Percentiles rank a stretch among this genome's conserved stretches.
phyloP scores from a whole-genome alignment of 805 yeast genomes.

The Pichia paraexigua region DNA sequence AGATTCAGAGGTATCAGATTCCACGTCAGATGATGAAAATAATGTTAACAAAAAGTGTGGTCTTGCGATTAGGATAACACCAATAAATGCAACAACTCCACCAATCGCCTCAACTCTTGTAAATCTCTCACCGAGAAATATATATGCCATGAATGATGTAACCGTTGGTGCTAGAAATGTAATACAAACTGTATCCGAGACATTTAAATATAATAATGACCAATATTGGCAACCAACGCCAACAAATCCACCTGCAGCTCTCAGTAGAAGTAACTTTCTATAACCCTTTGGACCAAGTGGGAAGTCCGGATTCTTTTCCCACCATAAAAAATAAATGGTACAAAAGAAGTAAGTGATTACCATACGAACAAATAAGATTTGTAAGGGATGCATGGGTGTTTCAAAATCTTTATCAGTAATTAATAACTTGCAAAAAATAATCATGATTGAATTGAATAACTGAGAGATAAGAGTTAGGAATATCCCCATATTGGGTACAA shows the following conservation, averaged over 20 bases:
- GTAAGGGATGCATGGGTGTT: constrained; percentile 65
- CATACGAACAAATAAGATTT: constrained; percentile 75
- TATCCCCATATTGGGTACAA: constrained; percentile 42
- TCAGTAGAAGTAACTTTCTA: constrained; percentile 16
- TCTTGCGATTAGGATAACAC: constrained; percentile 75
- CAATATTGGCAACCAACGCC: constrained; percentile 78
- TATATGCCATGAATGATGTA: constrained; percentile 67
- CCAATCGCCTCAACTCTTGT: constrained; percentile 62
- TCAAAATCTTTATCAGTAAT: constrained; percentile 55
- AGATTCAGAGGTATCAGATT: not conserved
- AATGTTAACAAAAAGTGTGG: constrained; percentile 64
- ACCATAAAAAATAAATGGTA: constrained; percentile 40
- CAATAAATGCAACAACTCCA: constrained; percentile 57
- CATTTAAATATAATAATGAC: constrained; percentile 61
- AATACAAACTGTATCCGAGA: constrained; percentile 76
- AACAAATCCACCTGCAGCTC: constrained; percentile 70
- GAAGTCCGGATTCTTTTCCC: constrained; percentile 41
- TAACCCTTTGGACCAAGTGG: constrained; percentile 28
- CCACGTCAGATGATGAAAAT: not conserved
- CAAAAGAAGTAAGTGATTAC: constrained; percentile 57
- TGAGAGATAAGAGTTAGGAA: constrained; percentile 53
- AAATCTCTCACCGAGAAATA: constrained; percentile 57
- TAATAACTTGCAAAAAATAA: constrained; percentile 64
- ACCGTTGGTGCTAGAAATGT: constrained; percentile 72
- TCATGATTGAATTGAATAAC: constrained; percentile 71